Evolutionary conservation across 164 flowering plant species (phyloP), one percentile per base, ranked within the genome.

Genomic region (Berberis vulgaris): DNA sequence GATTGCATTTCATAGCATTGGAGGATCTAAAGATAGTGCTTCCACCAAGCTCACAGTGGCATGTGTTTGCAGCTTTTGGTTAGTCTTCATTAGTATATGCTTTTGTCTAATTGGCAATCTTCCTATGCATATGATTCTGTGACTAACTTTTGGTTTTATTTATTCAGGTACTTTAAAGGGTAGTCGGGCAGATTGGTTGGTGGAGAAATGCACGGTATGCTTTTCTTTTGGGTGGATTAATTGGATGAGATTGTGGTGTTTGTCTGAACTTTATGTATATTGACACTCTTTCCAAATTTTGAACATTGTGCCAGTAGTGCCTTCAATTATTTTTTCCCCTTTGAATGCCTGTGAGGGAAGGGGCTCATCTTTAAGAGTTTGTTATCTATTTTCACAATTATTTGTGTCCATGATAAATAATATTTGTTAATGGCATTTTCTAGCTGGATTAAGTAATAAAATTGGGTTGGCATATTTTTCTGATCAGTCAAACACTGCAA

Each of bases 171-270:
- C 88, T 39, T 70, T 94, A 43, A 94, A 91, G 71, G 97, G 98
- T 56, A 91, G 96, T 68, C 82, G 95, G 49, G 88, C 88, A 65
- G 98, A 91, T 66, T 94, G 98, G 98, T 86, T 94, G 58, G 82
- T 90, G 66, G 98, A 94, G 75, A 94, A 94, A 77, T 94, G 98
- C 86, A 85, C 98, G 0, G 98, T 94, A 81, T 66, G 89, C 72
- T 43, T 60, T 46, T 45, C 41, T 9, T 12, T 6, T 60, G 0
- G 43, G 47, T 7, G 41, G 54, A 53, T 46, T 26, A 43, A 38
- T 60, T 49, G 43, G 6, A 9, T 62, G 11, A 50, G 40, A 5
- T 12, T 45, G 39, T 41, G 7, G 12, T 2, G 41, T 26, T 54
- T 42, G 39, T 13, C 47, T 41, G 54, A 43, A 12, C 42, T 54